phyloP scores from a whole-genome alignment of 1,284 basidiomycete species.

The Trichosporon sp. region DNA sequence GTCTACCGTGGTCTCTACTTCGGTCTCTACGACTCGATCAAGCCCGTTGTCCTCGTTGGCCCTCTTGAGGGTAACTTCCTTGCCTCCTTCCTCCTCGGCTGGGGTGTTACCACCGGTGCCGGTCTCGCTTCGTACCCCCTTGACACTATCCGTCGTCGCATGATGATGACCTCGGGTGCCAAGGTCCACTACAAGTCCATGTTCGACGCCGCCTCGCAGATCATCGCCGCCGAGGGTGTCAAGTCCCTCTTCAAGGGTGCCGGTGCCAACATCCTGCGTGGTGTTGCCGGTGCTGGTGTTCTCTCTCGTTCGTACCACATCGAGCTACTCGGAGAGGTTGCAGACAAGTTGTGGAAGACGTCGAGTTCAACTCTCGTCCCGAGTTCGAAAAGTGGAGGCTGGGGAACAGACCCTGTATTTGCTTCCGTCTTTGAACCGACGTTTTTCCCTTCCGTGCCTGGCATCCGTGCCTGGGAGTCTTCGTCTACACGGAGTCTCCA shows the following conservation, averaged over 20 bases:
- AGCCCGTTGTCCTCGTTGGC: slow-evolving; percentile 89
- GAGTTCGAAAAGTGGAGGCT: too few species aligned
- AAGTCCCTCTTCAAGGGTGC: too few species aligned
- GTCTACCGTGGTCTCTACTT: slow-evolving; percentile 83
- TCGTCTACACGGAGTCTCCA: too few species aligned
- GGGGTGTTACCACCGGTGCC: slow-evolving; percentile 93
- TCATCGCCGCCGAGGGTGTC: slow-evolving; percentile 59
- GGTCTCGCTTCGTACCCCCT: slow-evolving; percentile 94
- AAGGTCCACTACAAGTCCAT: slow-evolving; percentile 59
- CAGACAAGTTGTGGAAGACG: too few species aligned
- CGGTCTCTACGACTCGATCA: slow-evolving; percentile 90
- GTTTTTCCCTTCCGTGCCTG: too few species aligned
- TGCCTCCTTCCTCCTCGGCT: slow-evolving; percentile 82
- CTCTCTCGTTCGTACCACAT: slow-evolving; percentile 51
- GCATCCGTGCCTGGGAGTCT: too few species aligned
- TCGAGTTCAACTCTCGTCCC: too few species aligned
- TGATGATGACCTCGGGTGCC: slow-evolving; percentile 89
- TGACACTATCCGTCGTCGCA: slow-evolving; percentile 92
- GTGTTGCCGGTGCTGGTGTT: slow-evolving; percentile 67
- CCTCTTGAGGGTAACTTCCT: slow-evolving; percentile 81
- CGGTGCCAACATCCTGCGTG: too few species aligned
- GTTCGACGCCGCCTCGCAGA: slow-evolving; percentile 62
- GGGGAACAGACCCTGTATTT: too few species aligned
- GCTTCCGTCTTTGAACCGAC: too few species aligned
- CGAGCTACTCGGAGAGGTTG: too few species aligned